A percentile compares a stretch with the other conserved stretches of the same genome.
Conservation (phyloP, 495 filamentous ascomycete species). For the Pseudoneurospora amorphoporcata region DNA sequence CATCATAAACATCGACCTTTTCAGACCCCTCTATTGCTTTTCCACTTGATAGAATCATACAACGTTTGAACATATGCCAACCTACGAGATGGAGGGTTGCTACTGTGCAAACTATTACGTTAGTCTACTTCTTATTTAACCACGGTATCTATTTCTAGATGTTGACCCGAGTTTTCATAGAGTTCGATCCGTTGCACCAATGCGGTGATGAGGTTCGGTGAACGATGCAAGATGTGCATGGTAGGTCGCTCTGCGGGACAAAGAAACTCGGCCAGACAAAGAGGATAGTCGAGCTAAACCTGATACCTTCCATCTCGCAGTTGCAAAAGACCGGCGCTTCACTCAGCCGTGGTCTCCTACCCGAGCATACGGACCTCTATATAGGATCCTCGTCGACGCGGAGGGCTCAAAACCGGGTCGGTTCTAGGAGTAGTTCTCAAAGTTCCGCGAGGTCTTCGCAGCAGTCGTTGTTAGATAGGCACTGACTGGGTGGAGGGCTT, state of each 20-base stretch:
- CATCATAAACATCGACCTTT: neutral
- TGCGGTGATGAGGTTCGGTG: constrained; percentile 33
- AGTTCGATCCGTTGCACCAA: constrained; percentile 36
- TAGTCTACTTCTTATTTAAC: constrained; percentile 6
- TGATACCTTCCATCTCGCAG: neutral
- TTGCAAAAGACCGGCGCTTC: constrained; percentile 16
- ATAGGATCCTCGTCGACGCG: neutral
- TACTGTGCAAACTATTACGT: constrained; percentile 48
- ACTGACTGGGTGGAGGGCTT: neutral
- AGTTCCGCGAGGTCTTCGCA: neutral
- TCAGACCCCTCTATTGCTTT: neutral
- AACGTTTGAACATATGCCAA: neutral
- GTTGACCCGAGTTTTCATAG: constrained; percentile 16
- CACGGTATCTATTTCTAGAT: neutral
- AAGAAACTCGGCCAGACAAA: neutral
- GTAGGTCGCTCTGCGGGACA: constrained; percentile 18
- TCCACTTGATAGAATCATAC: neutral
- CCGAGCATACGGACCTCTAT: constrained; percentile 11
- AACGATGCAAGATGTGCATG: constrained; percentile 33
- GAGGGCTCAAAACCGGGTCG: neutral
- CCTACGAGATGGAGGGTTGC: constrained; percentile 17
- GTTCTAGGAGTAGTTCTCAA: neutral
- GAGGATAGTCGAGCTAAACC: neutral
- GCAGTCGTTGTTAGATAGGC: neutral
- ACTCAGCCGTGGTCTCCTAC: constrained; percentile 14